Base-by-base conservation (phyloP, 768 basidiomycete species). In the Termitomyces bulborhizus region DNA sequence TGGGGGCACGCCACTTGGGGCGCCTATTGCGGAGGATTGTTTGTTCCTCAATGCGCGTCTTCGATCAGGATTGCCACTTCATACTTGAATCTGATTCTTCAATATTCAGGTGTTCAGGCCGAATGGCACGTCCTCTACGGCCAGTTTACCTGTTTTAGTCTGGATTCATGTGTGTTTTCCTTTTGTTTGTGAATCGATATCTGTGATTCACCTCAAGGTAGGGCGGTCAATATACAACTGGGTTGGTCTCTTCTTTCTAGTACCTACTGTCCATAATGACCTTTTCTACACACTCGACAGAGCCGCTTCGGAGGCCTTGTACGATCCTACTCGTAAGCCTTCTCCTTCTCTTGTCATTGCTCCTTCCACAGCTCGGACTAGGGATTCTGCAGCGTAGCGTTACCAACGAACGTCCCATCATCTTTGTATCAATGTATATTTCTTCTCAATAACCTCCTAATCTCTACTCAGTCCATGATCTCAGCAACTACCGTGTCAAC, bases 401-500 rank as follows among this genome's bases (percentile, higher is more conserved):
- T 2, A 66, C 69, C 0, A 73, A 71, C 9, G 69, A 70, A 4
- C 80, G 79, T 45, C 82, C 81, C 0, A 77, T 83, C n/a, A 69
- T 83, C n/a, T 80, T 82, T 59, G 78, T 82, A 36, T 79, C 79
- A 3, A 71, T 75, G 78, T 79, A 57, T 46, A 71, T 57, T 13
- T 21, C 18, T 39, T 41, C 43, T 36, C 42, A 21, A 21, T 21
- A 21, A 2, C 21, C 21, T n/a, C 21, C 21, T 21, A 21, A 21
- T 21, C 2, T 21, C 21, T 0, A 45, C 54, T 54, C 18, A 21
- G 43, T 16, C 40, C 24, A 18, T 29, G 24, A 11, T 18, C 24
- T 4, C 56, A 82, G 79, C 8, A 83, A 84, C 62, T 83, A 82
- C 54, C 79, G 81, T 4, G 54, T 82, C 42, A 83, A 82, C 60